Conservation (phyloP, 2,329 filamentous ascomycete species). For the Colletotrichum viniferum region DNA sequence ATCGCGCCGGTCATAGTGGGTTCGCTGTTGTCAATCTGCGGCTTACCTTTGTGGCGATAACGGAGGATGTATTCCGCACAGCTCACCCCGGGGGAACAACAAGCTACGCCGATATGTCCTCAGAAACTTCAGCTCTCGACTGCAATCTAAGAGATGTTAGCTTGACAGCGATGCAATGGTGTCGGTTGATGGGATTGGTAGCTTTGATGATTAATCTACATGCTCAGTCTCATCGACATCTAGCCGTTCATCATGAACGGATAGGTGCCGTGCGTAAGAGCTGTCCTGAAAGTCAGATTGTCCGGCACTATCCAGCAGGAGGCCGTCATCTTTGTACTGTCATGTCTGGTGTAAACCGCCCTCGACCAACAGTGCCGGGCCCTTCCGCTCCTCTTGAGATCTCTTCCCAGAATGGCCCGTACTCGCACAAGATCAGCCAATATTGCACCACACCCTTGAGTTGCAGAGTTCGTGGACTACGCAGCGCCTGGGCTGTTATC, state of each 20-base stretch:
- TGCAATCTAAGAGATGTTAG: no score
- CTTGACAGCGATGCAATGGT: no score
- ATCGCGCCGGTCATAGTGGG: no score
- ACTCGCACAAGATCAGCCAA: background rate
- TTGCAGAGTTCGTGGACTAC: background rate
- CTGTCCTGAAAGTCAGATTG: background rate
- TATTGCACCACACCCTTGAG: background rate
- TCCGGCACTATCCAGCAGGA: background rate
- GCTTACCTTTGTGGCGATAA: no score
- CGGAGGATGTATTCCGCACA: no score
- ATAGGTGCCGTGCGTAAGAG: background rate
- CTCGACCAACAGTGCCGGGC: background rate
- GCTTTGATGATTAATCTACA: no score
- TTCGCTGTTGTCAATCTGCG: no score
- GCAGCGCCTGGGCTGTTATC: background rate
- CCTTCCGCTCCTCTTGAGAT: background rate
- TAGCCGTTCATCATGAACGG: background rate
- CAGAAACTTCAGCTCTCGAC: no score
- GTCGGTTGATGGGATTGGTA: no score
- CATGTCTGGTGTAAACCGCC: background rate
- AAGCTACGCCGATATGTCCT: no score
- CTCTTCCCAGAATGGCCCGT: background rate
- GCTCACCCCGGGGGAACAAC: no score
- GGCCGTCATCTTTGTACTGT: background rate
- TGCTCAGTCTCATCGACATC: background rate